phyloP scores from a whole-genome alignment of 768 basidiomycete species.

The Mycena floridula region DNA sequence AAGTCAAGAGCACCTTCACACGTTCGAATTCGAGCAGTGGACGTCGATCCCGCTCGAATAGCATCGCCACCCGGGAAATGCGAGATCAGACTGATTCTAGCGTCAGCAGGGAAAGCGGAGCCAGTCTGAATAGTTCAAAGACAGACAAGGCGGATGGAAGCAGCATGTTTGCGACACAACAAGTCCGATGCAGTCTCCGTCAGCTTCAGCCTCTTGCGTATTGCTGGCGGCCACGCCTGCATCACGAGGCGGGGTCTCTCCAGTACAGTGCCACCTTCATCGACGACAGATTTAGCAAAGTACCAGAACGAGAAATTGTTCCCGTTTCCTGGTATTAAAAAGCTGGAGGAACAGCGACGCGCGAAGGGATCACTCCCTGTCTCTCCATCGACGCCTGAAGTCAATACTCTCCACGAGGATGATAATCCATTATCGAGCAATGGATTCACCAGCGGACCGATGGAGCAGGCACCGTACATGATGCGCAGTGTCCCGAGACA shows the following conservation, averaged over 20 bases:
- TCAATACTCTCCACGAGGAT: slow-evolving; percentile 35
- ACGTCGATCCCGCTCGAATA: slow-evolving; percentile 75
- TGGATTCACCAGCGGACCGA: slow-evolving; percentile 31
- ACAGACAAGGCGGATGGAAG: slow-evolving; percentile 46
- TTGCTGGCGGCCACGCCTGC: slow-evolving; percentile 50
- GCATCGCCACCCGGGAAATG: slow-evolving; percentile 59
- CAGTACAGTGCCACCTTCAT: slow-evolving; percentile 75
- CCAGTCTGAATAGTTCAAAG: slow-evolving; percentile 62
- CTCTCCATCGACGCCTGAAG: slow-evolving; percentile 44
- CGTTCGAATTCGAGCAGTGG: slow-evolving; percentile 62
- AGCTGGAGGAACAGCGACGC: slow-evolving; percentile 11
- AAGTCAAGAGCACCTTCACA: slow-evolving; percentile 61
- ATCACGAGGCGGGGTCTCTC: slow-evolving; percentile 55
- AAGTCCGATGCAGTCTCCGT: slow-evolving; percentile 51
- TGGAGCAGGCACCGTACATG: slow-evolving; percentile 52
- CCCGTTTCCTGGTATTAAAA: slow-evolving; percentile 73
- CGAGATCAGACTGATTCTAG: slow-evolving; percentile 69
- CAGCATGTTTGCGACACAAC: slow-evolving; percentile 27
- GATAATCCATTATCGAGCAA: slow-evolving; percentile 9
- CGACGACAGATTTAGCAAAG: slow-evolving; percentile 62
- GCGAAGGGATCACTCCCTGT: slow-evolving; percentile 3
- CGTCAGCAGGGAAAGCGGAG: slow-evolving; percentile 71
- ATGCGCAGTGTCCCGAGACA: slow-evolving; percentile 66
- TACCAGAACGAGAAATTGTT: slow-evolving; percentile 79
- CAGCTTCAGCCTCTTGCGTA: slow-evolving; percentile 66